Conservation (phyloP, 805 yeast species). For the Soucietia sequanensis region DNA sequence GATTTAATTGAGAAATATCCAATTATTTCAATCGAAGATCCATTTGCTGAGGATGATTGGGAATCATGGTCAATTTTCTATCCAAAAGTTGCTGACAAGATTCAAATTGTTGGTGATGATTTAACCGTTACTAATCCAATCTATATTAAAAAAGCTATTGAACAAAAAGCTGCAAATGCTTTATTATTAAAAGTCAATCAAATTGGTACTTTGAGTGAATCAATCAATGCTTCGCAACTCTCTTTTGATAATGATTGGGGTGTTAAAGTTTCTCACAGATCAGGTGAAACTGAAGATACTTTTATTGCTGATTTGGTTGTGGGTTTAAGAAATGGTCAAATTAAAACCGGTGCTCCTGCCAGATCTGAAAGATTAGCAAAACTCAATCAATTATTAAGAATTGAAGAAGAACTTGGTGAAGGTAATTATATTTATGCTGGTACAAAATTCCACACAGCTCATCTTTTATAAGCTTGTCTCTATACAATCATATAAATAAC, state of each 20-base stretch:
- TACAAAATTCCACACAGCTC: conserved; percentile 9
- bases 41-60: conserved; percentile 24
- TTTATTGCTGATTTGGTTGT: conserved; percentile 21
- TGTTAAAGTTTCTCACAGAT: conserved; percentile 21
- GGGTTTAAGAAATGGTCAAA: conserved; percentile 21
- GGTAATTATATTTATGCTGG: conserved; percentile 16
- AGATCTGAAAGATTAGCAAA: conserved; percentile 24
- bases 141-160: conserved; percentile 17
- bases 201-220: conserved; percentile 19
- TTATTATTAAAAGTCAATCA: conserved; percentile 22
- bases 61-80: conserved; percentile 17
- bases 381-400: conserved; percentile 19
- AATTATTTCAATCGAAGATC: conserved; percentile 21
- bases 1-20: conserved; percentile 17
- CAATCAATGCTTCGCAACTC: conserved; percentile 16
- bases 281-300: conserved; percentile 24
- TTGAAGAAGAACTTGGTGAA: conserved; percentile 20
- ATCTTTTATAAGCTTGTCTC: conserved; percentile 5
- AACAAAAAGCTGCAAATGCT: conserved; percentile 17
- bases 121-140: conserved; percentile 22
- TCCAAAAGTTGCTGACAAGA: conserved; percentile 10
- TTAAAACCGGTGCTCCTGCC: conserved; percentile 23
- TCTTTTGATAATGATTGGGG: conserved; percentile 18
- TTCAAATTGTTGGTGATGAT: conserved; percentile 20
- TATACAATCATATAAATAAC: no score